Percentiles rank a stretch among this genome's conserved stretches.
Conservation (phyloP, 805 yeast species). For the Yarrowia deformans region DNA sequence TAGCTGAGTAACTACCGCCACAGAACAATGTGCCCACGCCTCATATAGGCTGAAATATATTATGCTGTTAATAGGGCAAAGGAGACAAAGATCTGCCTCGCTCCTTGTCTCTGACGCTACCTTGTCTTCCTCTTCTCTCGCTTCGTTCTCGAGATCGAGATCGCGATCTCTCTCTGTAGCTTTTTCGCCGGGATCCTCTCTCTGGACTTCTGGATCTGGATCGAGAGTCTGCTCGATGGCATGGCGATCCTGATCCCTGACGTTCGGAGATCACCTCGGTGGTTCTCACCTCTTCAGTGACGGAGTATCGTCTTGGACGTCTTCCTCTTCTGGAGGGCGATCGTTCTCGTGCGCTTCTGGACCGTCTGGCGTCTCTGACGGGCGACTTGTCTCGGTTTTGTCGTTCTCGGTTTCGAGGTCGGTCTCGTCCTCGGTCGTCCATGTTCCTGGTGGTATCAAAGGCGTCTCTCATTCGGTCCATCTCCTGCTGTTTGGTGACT, state of each 20-base stretch:
- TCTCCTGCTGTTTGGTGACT: conserved; percentile 20
- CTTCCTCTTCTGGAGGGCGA: conserved; percentile 31
- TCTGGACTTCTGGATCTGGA: conserved; percentile 34
- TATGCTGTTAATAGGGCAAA: conserved; percentile 12
- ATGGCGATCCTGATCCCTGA: conserved; percentile 7
- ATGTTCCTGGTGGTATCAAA: conserved; percentile 6
- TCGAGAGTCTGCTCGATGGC: conserved; percentile 8
- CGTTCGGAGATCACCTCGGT: not conserved
- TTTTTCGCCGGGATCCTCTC: not conserved
- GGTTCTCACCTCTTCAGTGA: conserved; percentile 7
- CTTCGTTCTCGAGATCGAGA: conserved; percentile 4
- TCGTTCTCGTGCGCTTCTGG: conserved; percentile 24
- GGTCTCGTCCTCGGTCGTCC: conserved; percentile 27
- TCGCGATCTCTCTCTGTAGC: conserved; percentile 24
- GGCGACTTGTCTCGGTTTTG: conserved; percentile 23
- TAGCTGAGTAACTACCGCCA: too few relatives aligned
- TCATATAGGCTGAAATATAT: not conserved
- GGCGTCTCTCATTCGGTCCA: conserved; percentile 33
- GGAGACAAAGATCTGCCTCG: conserved; percentile 17
- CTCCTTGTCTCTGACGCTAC: conserved; percentile 5
- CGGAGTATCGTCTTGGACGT: conserved; percentile 22
- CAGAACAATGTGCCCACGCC: not conserved
- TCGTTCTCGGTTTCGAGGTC: conserved; percentile 8
- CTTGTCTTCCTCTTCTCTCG: conserved; percentile 9
- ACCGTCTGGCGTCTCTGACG: conserved; percentile 18